phyloP scores from a whole-genome alignment of 441 rosid genomes.

The Mallotus japonicus region DNA sequence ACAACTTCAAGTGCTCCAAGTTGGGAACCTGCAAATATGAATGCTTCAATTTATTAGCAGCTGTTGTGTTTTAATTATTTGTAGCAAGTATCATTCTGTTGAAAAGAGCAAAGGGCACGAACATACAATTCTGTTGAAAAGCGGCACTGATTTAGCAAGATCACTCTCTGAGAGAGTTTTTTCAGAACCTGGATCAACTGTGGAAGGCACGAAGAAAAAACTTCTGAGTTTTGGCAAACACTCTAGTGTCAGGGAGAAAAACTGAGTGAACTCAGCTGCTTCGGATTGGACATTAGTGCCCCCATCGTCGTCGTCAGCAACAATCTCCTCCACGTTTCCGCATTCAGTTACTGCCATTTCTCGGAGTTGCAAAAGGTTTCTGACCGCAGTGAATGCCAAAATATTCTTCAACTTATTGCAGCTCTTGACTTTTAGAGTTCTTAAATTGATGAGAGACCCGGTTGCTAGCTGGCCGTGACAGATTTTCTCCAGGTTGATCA shows the following conservation, averaged over 20 bases:
- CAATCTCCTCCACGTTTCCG: conserved; percentile 5
- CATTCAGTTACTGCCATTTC: conserved; percentile 13
- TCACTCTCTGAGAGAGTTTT: not conserved
- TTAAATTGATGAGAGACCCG: conserved; percentile 8
- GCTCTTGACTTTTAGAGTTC: not conserved
- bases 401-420: conserved; percentile 15
- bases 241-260: conserved; percentile 3
- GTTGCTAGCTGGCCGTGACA: not conserved
- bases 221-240: conserved; percentile 13
- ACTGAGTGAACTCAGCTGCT: conserved; percentile 3
- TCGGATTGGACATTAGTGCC: not conserved
- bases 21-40: not conserved
- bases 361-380: conserved; percentile 1
- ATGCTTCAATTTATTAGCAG: too few species aligned
- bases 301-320: not conserved
- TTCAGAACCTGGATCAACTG: not conserved
- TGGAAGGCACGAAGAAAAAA: conserved; percentile 7
- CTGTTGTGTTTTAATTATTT: too few species aligned
- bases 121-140: not conserved
- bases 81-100: too few species aligned
- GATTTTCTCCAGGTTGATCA: conserved; percentile 4
- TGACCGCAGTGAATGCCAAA: not conserved
- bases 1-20: not conserved
- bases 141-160: not conserved
- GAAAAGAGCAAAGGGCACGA: too few species aligned